Evolutionary conservation across 306 rosid genomes (phyloP).

Genomic region (Ormosia semicastrata): DNA sequence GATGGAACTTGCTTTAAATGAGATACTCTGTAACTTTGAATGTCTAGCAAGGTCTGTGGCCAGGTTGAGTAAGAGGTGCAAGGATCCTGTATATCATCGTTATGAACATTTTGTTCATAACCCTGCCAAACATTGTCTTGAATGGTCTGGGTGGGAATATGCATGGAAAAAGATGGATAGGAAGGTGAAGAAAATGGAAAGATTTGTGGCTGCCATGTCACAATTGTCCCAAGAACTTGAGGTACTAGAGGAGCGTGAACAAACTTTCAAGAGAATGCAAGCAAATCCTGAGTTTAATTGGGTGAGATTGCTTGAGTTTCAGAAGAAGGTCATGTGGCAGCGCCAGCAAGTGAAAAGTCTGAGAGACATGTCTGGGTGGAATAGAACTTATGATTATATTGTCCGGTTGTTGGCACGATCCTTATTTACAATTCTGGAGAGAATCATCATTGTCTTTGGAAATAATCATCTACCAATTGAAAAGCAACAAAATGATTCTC

Average conservation of each 20-base stretch:
- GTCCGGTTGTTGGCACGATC: conserved; percentile 81
- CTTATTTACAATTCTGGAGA: conserved; percentile 65
- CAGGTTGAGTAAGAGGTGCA: conserved; percentile 68
- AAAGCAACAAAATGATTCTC: conserved; percentile 10
- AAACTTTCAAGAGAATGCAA: conserved; percentile 54
- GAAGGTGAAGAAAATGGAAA: conserved; percentile 86
- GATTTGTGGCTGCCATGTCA: conserved; percentile 52
- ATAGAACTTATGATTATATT: conserved; percentile 65
- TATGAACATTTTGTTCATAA: conserved; percentile 54
- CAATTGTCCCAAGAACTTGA: conserved; percentile 60
- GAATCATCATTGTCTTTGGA: conserved; percentile 64
- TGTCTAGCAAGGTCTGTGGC: conserved; percentile 55
- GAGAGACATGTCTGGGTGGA: conserved; percentile 72
- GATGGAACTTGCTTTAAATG: conserved; percentile 68
- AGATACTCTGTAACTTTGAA: conserved; percentile 55
- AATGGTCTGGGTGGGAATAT: conserved; percentile 75
- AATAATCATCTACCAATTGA: conserved; percentile 24
- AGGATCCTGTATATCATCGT: conserved; percentile 54
- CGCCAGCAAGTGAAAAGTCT: conserved; percentile 60
- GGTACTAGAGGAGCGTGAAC: conserved; percentile 62
- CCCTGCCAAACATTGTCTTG: conserved; percentile 45
- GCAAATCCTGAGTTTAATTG: conserved; percentile 20
- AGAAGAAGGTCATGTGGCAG: conserved; percentile 63
- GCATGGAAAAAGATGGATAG: conserved; percentile 80
- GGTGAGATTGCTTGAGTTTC: conserved; percentile 46